phyloP scores from a whole-genome alignment of 192 early-diverging fungal species.

The Rhizoclosmatium sp. region DNA sequence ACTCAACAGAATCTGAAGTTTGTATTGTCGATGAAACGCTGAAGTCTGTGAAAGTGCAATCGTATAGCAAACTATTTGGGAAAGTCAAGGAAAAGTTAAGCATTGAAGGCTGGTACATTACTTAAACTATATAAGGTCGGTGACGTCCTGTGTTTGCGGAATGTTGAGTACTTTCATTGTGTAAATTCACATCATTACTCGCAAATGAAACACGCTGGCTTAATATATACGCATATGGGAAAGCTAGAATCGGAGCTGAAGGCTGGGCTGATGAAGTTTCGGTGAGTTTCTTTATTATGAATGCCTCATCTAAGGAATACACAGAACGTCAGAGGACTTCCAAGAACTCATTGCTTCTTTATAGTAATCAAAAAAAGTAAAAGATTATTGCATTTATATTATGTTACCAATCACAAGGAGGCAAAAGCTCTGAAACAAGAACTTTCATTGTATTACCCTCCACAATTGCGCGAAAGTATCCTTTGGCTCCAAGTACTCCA shows the following conservation, averaged over 20 bases:
- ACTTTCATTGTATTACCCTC: neutral
- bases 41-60: neutral
- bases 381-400: no score
- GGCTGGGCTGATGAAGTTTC: neutral
- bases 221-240: neutral
- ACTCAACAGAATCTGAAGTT: constrained; percentile 24
- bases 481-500: neutral
- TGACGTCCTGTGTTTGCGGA: neutral
- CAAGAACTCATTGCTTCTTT: no score
- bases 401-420: neutral
- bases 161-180: neutral
- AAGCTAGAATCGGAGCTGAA: neutral
- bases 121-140: neutral
- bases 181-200: neutral
- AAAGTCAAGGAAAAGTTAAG: neutral
- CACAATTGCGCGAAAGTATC: neutral
- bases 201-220: neutral
- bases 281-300: neutral
- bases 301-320: no score
- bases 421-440: neutral
- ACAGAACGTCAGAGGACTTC: no score
- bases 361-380: no score
- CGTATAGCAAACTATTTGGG: neutral
- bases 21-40: neutral
- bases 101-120: neutral